These are phyloP conservation scores for Yamadazyma diospyri DNA, from an alignment of 1,139 yeast genomes.

Conservation along the genomic window DNA sequence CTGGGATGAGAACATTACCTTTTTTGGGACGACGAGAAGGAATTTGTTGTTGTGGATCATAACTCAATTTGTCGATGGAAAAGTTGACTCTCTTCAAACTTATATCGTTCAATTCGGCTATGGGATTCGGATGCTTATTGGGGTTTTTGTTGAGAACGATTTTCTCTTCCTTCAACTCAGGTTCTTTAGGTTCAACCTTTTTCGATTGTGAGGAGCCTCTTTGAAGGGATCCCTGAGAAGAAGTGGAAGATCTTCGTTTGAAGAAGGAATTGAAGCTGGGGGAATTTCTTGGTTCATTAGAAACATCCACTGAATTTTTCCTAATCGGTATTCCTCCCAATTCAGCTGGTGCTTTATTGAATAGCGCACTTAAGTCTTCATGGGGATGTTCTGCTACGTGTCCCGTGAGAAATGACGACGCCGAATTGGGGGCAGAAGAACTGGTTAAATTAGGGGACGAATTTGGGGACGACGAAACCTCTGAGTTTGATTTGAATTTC, in stretches of 20 bases:
- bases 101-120: conserved; percentile 33
- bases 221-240: conserved; percentile 9
- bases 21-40: conserved; percentile 81
- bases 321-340: conserved; percentile 12
- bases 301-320: conserved; percentile 9
- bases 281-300: conserved; percentile 8
- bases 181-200: too few species aligned
- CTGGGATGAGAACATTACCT: conserved; percentile 79
- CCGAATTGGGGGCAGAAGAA: background rate
- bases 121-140: conserved; percentile 30
- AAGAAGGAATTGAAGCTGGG: conserved; percentile 15
- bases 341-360: conserved; percentile 15
- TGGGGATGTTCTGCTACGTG: too few species aligned
- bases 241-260: conserved; percentile 16
- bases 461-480: conserved; percentile 5
- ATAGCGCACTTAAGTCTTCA: conserved; percentile 7
- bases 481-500: conserved; percentile 38
- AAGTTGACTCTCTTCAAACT: conserved; percentile 69
- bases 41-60: conserved; percentile 93
- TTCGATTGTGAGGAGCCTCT: conserved; percentile 2
- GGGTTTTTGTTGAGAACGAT: conserved; percentile 48
- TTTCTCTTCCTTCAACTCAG: conserved; percentile 15
- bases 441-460: too few species aligned
- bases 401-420: conserved; percentile 10
- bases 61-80: conserved; percentile 61